Evolutionary conservation across 805 yeast genomes (phyloP).

Genomic region (Cyberlindnera maclurae): DNA sequence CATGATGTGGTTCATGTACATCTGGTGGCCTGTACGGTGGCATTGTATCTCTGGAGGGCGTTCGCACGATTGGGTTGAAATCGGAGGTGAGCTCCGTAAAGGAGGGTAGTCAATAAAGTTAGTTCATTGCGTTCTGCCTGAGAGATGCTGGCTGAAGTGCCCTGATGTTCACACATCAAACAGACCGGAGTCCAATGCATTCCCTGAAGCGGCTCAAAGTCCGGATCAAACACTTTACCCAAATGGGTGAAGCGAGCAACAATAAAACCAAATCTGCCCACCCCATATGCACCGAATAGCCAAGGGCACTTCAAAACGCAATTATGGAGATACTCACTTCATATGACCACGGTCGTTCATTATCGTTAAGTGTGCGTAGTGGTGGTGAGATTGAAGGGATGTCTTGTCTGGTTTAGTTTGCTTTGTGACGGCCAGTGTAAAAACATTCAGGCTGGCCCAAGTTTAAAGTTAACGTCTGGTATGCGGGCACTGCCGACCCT

Average conservation of each 20-base stretch:
- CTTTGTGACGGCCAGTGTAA: neutral
- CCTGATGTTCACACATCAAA: no score
- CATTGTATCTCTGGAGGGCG: neutral
- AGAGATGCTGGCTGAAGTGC: no score
- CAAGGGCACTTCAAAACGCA: neutral
- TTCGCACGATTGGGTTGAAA: slow-evolving; percentile 5
- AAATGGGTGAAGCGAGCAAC: neutral
- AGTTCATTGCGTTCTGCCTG: slow-evolving; percentile 4
- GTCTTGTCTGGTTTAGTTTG: no score
- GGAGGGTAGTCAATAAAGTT: slow-evolving; percentile 18
- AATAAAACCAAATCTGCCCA: neutral
- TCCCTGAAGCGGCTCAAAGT: no score
- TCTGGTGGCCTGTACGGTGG: neutral
- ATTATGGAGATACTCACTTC: slow-evolving; percentile 1
- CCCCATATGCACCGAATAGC: neutral
- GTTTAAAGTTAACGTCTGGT: no score
- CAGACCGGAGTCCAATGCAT: no score
- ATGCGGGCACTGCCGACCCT: no score
- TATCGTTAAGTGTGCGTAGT: neutral
- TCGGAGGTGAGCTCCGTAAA: slow-evolving; percentile 19
- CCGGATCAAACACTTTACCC: neutral
- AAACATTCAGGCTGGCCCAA: no score
- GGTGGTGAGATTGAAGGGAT: no score
- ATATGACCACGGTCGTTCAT: slow-evolving; percentile 2
- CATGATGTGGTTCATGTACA: neutral